Percentiles rank a stretch among this genome's conserved stretches.
Evolutionary conservation across 2,329 filamentous ascomycete genomes (phyloP).

Genomic region (Pyricularia pennisetigena): DNA sequence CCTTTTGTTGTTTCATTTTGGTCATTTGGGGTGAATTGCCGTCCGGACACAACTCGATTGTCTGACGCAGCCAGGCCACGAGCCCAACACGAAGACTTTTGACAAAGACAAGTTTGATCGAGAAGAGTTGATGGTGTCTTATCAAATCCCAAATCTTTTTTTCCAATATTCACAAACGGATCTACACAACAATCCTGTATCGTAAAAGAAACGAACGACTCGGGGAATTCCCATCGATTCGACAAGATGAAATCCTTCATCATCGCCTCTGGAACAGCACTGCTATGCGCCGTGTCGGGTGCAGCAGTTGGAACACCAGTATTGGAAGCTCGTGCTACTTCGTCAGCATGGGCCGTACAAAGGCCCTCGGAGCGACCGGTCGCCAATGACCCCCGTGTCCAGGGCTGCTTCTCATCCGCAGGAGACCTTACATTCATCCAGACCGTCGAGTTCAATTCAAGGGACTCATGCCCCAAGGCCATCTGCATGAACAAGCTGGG

Average conservation of each 20-base stretch:
- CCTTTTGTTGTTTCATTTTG: background rate
- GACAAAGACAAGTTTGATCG: background rate
- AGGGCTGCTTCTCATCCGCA: conserved; percentile 39
- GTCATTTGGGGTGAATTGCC: background rate
- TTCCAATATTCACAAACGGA: background rate
- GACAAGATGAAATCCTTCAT: conserved; percentile 2
- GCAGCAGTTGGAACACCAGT: background rate
- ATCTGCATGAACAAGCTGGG: conserved; percentile 29
- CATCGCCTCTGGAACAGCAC: background rate
- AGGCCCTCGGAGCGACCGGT: conserved; percentile 25
- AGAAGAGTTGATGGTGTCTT: background rate
- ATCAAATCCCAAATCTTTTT: background rate
- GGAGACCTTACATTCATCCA: conserved; percentile 25
- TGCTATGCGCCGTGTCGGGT: background rate
- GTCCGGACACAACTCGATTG: background rate
- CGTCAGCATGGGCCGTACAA: conserved; percentile 19
- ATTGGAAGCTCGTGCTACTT: background rate
- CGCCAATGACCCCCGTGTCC: conserved; percentile 27
- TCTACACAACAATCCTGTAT: background rate
- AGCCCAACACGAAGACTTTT: background rate
- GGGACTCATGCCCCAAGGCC: conserved; percentile 29
- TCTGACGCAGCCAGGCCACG: background rate
- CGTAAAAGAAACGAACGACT: background rate
- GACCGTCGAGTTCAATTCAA: conserved; percentile 22
- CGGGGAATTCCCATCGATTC: background rate